Base-by-base conservation (phyloP, 2,329 filamentous ascomycete species). In the Reticulascus tulasneorum region DNA sequence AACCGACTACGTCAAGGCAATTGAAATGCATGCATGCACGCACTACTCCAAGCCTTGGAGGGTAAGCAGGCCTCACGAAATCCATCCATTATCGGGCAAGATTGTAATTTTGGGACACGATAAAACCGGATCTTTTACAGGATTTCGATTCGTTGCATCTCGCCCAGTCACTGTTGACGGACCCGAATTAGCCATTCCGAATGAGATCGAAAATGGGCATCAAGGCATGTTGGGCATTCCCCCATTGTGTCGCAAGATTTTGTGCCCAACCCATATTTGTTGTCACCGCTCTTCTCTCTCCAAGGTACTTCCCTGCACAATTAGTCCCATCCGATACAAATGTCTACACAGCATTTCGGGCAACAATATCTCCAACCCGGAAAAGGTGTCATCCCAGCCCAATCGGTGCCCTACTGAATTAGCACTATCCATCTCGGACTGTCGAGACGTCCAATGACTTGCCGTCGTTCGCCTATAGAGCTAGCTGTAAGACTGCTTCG, bases 301-400 rank as follows among this genome's bases (percentile, higher is more conserved):
- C 55, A 47, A 47, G 55, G 55, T 51, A 52, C 49, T 57, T 46
- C 55, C 55, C 56, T 59, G 55, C 49, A 53, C 46, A 37, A 34
- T 37, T 39, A 47, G 40, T 51, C 53, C 48, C 46, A 48, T 47
- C 46, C 46, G 47, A 49, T 35, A 46, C 43, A 33, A 33, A 47
- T 46, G 46, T 50, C 45, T 50, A 54, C 48, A 50, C 51, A 49
- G 49, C 43, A 45, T 48, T 38, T 49, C 56, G 54, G 55, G 53
- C 55, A 58, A 56, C 54, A 59, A 56, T 48, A n/a, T 40, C 32
- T 37, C 32, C 37, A 40, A 33, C 37, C 37, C 40, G 17, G 36
- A 43, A 37, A 43, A 43, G 39, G 37, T 33, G 33, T 35, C 41
- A 49, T 48, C 47, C 50, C 42, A 47, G 53, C 54, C 55, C 51